phyloP scores from a whole-genome alignment of 768 basidiomycete genomes.

The Boletellus ananiceps region DNA sequence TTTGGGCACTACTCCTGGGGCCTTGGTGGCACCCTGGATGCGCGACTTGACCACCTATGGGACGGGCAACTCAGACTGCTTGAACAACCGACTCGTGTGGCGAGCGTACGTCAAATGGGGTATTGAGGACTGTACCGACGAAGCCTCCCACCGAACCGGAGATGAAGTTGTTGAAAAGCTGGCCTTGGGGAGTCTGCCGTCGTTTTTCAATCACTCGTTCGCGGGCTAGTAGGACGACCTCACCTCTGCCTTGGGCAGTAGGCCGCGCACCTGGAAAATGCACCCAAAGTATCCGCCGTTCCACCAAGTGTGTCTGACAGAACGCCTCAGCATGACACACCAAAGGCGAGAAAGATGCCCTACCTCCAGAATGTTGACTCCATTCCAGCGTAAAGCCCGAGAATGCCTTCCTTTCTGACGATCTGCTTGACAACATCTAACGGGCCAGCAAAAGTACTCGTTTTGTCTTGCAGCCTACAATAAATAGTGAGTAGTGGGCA shows the following conservation, averaged over 20 bases:
- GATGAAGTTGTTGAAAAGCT: conserved; percentile 86
- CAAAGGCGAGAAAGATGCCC: neutral
- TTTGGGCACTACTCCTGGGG: conserved; percentile 72
- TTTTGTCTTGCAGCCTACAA: conserved; percentile 83
- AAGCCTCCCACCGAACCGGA: conserved; percentile 90
- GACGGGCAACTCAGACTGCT: neutral
- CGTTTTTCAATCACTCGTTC: neutral
- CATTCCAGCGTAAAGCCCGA: conserved; percentile 92
- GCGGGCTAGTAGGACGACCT: conserved; percentile 11
- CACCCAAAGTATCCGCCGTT: conserved; percentile 95
- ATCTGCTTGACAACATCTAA: conserved; percentile 85
- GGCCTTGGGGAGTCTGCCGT: conserved; percentile 54
- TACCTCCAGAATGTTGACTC: conserved; percentile 98
- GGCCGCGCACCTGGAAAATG: conserved; percentile 77
- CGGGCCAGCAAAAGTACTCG: conserved; percentile 85
- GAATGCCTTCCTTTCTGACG: conserved; percentile 67
- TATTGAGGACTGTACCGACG: conserved; percentile 86
- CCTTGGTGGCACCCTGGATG: conserved; percentile 70
- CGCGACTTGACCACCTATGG: conserved; percentile 90
- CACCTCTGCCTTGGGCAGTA: conserved; percentile 86
- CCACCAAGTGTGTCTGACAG: conserved; percentile 74
- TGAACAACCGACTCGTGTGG: neutral
- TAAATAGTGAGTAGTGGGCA: conserved; percentile 1
- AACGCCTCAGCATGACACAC: neutral
- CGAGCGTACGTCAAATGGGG: conserved; percentile 60